Percentiles rank a stretch among this genome's conserved stretches.
Conservation (phyloP, 352 stramenopile species). For the Pythium rishiriense region DNA sequence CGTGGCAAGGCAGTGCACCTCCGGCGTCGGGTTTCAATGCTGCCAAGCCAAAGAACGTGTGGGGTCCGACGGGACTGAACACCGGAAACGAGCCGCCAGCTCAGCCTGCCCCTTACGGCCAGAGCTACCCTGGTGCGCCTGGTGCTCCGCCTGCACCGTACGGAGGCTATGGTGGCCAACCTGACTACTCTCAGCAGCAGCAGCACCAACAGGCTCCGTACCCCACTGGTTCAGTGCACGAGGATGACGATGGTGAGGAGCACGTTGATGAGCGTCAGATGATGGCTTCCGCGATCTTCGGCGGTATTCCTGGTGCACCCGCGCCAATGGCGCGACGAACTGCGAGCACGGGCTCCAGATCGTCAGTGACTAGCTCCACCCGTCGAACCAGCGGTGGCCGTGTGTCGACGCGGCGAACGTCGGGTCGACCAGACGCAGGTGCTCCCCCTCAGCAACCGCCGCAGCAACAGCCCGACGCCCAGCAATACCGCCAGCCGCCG, state of each 20-base stretch:
- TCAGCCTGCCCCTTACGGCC: conserved; percentile 35
- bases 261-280: conserved; percentile 75
- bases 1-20: conserved; percentile 35
- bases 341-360: conserved; percentile 26
- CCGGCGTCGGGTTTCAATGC: conserved; percentile 46
- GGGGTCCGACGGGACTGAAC: conserved; percentile 80
- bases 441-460: conserved; percentile 31
- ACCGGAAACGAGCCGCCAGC: conserved; percentile 20
- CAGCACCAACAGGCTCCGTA: conserved; percentile 24
- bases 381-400: conserved; percentile 40
- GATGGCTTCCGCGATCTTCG: conserved; percentile 96
- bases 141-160: conserved; percentile 29
- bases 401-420: conserved; percentile 33
- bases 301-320: conserved; percentile 89
- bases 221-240: conserved; percentile 29
- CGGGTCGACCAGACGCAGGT: conserved; percentile 36
- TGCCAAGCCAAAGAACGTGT: conserved; percentile 80
- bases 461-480: conserved; percentile 29
- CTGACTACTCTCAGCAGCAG: conserved; percentile 39
- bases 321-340: conserved; percentile 45
- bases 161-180: conserved; percentile 43
- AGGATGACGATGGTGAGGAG: conserved; percentile 56
- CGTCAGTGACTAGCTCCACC: conserved; percentile 30
- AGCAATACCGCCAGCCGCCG: conserved; percentile 34
- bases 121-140: conserved; percentile 25